Percentiles rank a stretch among this genome's conserved stretches.
Evolutionary conservation across 2,329 filamentous ascomycete genomes (phyloP).

Genomic region (Niveomyces coronatus): DNA sequence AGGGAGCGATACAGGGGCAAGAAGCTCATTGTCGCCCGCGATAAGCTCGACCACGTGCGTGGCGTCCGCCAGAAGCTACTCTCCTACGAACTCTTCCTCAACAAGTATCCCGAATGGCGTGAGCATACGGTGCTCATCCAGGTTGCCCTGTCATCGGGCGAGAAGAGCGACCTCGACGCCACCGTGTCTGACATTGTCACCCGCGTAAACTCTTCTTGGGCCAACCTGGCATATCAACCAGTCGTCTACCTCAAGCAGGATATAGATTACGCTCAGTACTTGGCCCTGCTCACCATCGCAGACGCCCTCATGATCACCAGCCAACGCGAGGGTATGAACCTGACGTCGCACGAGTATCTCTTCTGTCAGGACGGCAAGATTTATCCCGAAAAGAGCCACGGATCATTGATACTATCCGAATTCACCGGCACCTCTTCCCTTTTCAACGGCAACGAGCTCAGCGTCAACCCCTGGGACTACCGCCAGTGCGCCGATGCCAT

Average conservation of each 20-base stretch:
- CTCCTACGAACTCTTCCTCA: constrained; percentile 86
- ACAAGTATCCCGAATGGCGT: constrained; percentile 83
- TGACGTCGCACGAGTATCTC: constrained; percentile 89
- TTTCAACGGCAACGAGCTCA: constrained; percentile 69
- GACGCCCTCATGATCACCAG: constrained; percentile 92
- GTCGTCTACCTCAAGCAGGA: constrained; percentile 93
- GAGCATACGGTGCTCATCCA: constrained; percentile 87
- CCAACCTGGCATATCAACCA: constrained; percentile 83
- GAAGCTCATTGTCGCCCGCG: constrained; percentile 81
- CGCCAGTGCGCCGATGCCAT: constrained; percentile 79
- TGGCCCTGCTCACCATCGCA: constrained; percentile 82
- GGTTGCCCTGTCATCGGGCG: constrained; percentile 82
- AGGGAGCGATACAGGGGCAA: constrained; percentile 79
- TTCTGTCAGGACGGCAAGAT: constrained; percentile 80
- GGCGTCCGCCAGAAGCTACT: constrained; percentile 90
- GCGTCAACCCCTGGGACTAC: constrained; percentile 95
- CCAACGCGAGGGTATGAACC: constrained; percentile 92
- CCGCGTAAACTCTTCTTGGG: constrained; percentile 83
- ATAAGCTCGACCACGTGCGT: constrained; percentile 87
- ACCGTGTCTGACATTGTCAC: constrained; percentile 91
- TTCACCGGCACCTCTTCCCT: constrained; percentile 88
- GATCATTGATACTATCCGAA: constrained; percentile 84
- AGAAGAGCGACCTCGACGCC: constrained; percentile 78
- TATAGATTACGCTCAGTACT: constrained; percentile 83
- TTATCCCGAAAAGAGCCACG: constrained; percentile 63